These are phyloP conservation scores for Fraxinus baroniana DNA, from an alignment of 305 asterid genomes.

Conservation along the genomic window DNA sequence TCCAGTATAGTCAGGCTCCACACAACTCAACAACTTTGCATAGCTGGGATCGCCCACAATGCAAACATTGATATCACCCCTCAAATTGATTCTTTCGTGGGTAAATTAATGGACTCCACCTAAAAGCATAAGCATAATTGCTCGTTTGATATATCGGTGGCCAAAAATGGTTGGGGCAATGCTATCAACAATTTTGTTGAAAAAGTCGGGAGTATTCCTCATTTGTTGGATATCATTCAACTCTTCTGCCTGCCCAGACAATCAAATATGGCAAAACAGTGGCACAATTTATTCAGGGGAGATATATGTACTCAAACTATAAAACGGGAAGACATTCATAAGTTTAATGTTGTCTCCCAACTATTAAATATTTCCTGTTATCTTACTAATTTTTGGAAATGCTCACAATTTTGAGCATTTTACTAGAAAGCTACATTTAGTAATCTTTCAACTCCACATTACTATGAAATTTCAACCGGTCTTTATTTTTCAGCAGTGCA, in stretches of 20 bases:
- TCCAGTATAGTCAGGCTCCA: no score
- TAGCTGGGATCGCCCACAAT: conserved; percentile 99
- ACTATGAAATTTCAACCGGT: not conserved
- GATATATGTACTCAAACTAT: not conserved
- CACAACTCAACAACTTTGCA: no score
- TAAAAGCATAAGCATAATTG: conserved; percentile 91
- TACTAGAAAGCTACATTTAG: not conserved
- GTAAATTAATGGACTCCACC: conserved; percentile 91
- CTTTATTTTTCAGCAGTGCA: not conserved
- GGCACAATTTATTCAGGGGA: not conserved
- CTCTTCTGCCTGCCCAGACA: conserved; percentile 66
- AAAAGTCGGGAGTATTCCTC: conserved; percentile 80
- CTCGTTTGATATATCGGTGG: conserved; percentile 92
- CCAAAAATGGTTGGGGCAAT: conserved; percentile 89
- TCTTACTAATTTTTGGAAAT: not conserved
- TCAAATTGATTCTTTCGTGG: conserved; percentile 92
- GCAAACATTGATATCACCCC: conserved; percentile 97
- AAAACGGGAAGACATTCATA: not conserved
- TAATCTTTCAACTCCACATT: not conserved
- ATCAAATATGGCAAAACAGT: conserved; percentile 22
- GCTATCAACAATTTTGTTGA: conserved; percentile 91
- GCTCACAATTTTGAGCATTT: not conserved
- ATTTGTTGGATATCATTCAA: conserved; percentile 59
- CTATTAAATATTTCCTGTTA: not conserved
- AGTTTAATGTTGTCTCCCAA: not conserved